Conservation (phyloP, 306 rosid species). For the apple (Malus domestica) region DNA sequence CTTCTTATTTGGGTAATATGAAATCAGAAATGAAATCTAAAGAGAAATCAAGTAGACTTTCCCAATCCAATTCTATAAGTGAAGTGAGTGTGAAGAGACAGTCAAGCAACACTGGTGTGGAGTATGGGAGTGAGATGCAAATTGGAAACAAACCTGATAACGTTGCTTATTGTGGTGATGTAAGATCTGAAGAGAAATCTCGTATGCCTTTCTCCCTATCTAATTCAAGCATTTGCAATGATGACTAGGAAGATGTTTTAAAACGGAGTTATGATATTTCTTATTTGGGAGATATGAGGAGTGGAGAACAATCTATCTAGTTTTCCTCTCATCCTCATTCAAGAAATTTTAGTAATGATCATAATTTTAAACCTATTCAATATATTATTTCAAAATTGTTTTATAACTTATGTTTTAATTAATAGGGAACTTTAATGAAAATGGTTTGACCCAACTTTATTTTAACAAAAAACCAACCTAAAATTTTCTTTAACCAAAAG, state of each 20-base stretch:
- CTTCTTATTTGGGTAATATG: too few species aligned
- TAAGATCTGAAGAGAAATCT: constrained; percentile 29
- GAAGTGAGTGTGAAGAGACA: too few species aligned
- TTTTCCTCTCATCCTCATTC: constrained; percentile 38
- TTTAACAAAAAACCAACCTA: too few species aligned
- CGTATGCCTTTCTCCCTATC: constrained; percentile 34
- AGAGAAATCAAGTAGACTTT: too few species aligned
- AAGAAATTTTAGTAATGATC: neutral
- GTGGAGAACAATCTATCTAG: constrained; percentile 24
- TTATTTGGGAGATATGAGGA: constrained; percentile 25
- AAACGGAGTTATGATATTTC: constrained; percentile 14
- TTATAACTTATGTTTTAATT: too few species aligned
- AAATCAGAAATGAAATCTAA: too few species aligned
- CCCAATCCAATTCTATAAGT: too few species aligned
- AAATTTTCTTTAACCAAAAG: too few species aligned
- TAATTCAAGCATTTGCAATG: constrained; percentile 26
- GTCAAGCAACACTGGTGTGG: too few species aligned
- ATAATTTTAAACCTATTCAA: neutral
- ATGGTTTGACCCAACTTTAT: too few species aligned
- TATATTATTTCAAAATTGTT: too few species aligned
- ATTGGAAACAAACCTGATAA: constrained; percentile 32
- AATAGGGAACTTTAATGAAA: too few species aligned
- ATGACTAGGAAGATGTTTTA: constrained; percentile 31
- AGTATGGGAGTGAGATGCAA: constrained; percentile 26
- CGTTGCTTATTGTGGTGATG: constrained; percentile 31